Percentiles rank a stretch among this genome's conserved stretches.
Evolutionary conservation across 768 basidiomycete genomes (phyloP).

Genomic region (Boletus coccyginus): DNA sequence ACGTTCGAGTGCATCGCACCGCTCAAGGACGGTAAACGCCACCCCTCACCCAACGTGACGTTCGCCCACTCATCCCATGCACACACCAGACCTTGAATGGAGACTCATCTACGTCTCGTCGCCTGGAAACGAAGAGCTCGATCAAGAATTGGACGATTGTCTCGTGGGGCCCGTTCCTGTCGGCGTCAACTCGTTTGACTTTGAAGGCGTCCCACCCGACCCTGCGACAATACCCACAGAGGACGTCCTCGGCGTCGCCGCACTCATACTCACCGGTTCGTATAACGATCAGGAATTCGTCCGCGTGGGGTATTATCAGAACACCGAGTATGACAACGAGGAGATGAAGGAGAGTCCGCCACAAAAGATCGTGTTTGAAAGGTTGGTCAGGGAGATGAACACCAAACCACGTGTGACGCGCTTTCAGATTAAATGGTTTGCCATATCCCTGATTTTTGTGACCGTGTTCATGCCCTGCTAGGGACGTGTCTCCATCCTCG

Average conservation of each 20-base stretch:
- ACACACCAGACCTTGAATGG: conserved; percentile 87
- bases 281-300: conserved; percentile 99
- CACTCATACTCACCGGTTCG: conserved; percentile 93
- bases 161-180: conserved; percentile 95
- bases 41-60: neutral
- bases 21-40: conserved; percentile 72
- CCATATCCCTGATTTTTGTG: neutral
- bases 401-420: conserved; percentile 92
- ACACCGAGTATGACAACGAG: conserved; percentile 96
- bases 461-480: neutral
- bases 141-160: conserved; percentile 97
- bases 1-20: conserved; percentile 96
- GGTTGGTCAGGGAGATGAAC: conserved; percentile 83
- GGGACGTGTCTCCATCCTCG: conserved; percentile 63
- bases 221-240: conserved; percentile 81
- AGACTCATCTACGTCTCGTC: conserved; percentile 95
- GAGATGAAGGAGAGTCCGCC: conserved; percentile 82
- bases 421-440: conserved; percentile 85
- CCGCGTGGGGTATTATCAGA: conserved; percentile 99
- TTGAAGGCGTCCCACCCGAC: conserved; percentile 83
- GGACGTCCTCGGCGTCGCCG: conserved; percentile 94
- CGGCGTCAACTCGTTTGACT: conserved; percentile 98
- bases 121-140: conserved; percentile 85
- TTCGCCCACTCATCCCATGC: neutral
- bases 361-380: conserved; percentile 66